These are phyloP conservation scores for Vachellia pachyceras DNA, from an alignment of 306 rosid genomes.

Conservation along the genomic window DNA sequence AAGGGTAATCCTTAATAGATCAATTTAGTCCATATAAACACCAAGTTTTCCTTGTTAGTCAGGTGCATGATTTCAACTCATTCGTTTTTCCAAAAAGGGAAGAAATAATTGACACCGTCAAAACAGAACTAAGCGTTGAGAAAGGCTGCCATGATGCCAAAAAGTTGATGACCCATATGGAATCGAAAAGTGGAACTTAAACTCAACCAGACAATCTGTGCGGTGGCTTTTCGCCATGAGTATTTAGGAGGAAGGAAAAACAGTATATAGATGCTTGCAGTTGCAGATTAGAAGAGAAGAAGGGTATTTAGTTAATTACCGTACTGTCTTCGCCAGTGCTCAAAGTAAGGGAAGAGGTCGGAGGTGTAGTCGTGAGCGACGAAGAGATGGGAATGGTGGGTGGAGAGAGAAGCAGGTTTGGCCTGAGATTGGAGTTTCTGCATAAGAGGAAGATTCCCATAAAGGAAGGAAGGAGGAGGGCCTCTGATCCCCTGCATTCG, in stretches of 20 bases:
- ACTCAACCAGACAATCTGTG: neutral
- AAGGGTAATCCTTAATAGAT: too few species aligned
- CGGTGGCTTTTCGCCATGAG: too few species aligned
- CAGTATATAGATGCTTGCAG: too few species aligned
- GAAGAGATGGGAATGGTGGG: conserved; percentile 46
- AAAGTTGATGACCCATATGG: conserved; percentile 1
- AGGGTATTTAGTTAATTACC: conserved; percentile 49
- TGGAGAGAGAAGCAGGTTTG: conserved; percentile 9
- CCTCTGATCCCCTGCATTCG: conserved; percentile 72
- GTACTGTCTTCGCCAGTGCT: conserved; percentile 84
- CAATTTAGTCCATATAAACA: too few species aligned
- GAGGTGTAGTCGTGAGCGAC: conserved; percentile 80
- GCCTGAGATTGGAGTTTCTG: conserved; percentile 64
- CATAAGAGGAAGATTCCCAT: conserved; percentile 80
- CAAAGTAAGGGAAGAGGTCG: conserved; percentile 83
- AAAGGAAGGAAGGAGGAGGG: conserved; percentile 70
- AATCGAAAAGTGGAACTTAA: conserved; percentile 1
- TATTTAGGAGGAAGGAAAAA: too few species aligned
- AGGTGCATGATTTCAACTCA: too few species aligned
- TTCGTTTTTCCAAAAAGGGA: too few species aligned
- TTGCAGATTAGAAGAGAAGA: neutral
- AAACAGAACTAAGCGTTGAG: conserved; percentile 16
- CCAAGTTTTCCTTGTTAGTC: too few species aligned
- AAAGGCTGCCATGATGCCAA: conserved; percentile 34
- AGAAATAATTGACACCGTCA: neutral